Percentiles rank a stretch among this genome's conserved stretches.
These are phyloP conservation scores for Aphanocladium album DNA, from an alignment of 2,329 filamentous ascomycete genomes.

Conservation along the genomic window DNA sequence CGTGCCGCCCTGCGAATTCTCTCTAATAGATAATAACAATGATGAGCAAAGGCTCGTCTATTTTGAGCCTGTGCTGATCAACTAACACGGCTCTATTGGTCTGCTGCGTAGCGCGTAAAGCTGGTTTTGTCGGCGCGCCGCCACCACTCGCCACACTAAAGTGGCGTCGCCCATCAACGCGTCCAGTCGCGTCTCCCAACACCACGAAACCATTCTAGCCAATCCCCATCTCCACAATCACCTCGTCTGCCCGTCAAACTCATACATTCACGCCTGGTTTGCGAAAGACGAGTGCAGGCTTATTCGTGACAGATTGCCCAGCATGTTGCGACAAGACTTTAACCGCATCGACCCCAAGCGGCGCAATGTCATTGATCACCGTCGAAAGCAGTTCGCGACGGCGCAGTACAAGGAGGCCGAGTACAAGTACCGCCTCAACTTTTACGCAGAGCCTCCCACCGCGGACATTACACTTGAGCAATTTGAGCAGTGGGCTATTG, in stretches of 20 bases:
- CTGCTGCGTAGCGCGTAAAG: background rate
- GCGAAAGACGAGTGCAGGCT: background rate
- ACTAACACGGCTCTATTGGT: background rate
- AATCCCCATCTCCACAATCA: constrained; percentile 5
- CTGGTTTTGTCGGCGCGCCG: background rate
- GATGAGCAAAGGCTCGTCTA: background rate
- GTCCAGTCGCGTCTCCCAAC: constrained; percentile 30
- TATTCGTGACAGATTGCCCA: constrained; percentile 13
- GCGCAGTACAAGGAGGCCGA: constrained; percentile 70
- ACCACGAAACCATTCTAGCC: background rate
- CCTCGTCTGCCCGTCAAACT: background rate
- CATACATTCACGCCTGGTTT: background rate
- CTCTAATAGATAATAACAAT: background rate
- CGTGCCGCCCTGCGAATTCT: background rate
- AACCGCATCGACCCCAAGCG: constrained; percentile 63
- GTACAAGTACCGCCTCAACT: constrained; percentile 85
- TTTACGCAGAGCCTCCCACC: constrained; percentile 83
- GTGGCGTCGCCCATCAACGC: constrained; percentile 22
- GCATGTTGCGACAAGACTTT: constrained; percentile 47
- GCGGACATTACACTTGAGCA: constrained; percentile 94
- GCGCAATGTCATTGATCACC: constrained; percentile 69
- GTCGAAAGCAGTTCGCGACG: constrained; percentile 81
- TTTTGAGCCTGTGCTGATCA: background rate
- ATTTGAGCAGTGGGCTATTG: constrained; percentile 98
- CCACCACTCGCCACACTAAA: background rate